Percentiles rank a stretch among this genome's conserved stretches.
Conservation (phyloP, 345 rosid genomes). For the Gossypium thurberi region DNA sequence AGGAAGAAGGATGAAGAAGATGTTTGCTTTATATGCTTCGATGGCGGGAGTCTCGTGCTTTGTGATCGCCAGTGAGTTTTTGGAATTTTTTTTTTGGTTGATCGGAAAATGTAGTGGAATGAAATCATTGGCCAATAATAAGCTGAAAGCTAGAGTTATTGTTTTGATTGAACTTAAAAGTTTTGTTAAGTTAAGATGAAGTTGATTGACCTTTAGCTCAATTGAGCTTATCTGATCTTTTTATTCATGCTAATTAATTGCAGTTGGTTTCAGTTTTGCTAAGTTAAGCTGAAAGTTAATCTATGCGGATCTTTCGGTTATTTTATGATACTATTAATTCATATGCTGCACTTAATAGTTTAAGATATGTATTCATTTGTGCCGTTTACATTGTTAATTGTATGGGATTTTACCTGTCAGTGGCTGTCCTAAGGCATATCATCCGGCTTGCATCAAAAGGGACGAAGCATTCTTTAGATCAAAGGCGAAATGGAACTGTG, state of each 20-base stretch:
- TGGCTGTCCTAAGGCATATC: slow-evolving; percentile 99
- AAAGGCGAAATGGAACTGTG: slow-evolving; percentile 90
- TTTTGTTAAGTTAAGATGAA: not conserved
- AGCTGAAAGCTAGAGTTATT: not conserved
- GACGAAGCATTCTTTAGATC: slow-evolving; percentile 83
- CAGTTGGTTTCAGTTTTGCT: not conserved
- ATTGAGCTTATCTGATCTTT: not conserved
- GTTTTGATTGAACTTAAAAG: not conserved
- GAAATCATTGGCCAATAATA: not conserved
- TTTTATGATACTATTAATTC: not conserved
- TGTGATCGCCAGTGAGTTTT: slow-evolving; percentile 87
- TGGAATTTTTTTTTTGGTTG: not conserved
- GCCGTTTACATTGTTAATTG: slow-evolving; percentile 14
- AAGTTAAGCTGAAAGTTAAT: not conserved
- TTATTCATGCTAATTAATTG: not conserved
- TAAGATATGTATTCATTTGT: slow-evolving; percentile 3
- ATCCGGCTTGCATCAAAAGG: slow-evolving; percentile 88
- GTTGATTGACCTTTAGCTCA: not conserved
- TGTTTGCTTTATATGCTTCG: slow-evolving; percentile 96
- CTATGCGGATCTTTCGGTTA: not conserved
- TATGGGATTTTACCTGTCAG: slow-evolving; percentile 29
- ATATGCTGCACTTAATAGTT: not conserved
- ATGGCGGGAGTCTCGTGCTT: slow-evolving; percentile 94
- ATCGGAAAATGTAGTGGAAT: not conserved
- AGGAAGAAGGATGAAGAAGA: slow-evolving; percentile 73